A percentile compares a stretch with the other conserved stretches of the same genome.
These are phyloP conservation scores for Geum urbanum DNA, from an alignment of 306 rosid species.

Conservation along the genomic window DNA sequence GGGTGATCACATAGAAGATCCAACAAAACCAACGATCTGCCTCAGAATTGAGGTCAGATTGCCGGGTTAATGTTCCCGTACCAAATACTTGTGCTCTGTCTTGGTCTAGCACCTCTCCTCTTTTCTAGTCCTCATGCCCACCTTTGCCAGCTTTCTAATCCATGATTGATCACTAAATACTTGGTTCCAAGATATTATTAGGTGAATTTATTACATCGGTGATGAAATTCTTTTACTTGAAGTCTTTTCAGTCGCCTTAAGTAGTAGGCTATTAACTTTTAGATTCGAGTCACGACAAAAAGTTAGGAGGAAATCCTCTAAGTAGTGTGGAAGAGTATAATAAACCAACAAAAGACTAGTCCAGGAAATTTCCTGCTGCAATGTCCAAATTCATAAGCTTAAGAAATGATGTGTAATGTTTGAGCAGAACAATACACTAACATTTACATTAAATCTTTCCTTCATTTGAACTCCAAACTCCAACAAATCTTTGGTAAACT, in stretches of 20 bases:
- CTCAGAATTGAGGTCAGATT: slow-evolving; percentile 60
- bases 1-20: slow-evolving; percentile 11
- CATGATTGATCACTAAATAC: slow-evolving; percentile 8
- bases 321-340: too few relatives aligned
- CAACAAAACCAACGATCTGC: slow-evolving; percentile 50
- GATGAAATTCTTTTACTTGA: background rate
- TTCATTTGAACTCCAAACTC: background rate
- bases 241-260: background rate
- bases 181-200: background rate
- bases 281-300: too few relatives aligned
- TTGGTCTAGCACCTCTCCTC: slow-evolving; percentile 43
- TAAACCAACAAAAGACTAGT: too few relatives aligned
- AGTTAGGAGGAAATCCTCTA: too few relatives aligned
- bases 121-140: slow-evolving; percentile 66
- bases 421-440: background rate
- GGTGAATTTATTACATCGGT: background rate
- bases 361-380: too few relatives aligned
- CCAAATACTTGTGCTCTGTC: slow-evolving; percentile 58
- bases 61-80: slow-evolving; percentile 72
- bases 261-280: too few relatives aligned
- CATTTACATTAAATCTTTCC: background rate
- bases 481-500: background rate
- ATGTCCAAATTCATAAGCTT: background rate
- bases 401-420: background rate
- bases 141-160: slow-evolving; percentile 55